Percentiles rank a stretch among this genome's conserved stretches.
These are phyloP conservation scores for Ascocoryne sarcoides DNA, from an alignment of 2,329 filamentous ascomycete genomes.

Conservation along the genomic window DNA sequence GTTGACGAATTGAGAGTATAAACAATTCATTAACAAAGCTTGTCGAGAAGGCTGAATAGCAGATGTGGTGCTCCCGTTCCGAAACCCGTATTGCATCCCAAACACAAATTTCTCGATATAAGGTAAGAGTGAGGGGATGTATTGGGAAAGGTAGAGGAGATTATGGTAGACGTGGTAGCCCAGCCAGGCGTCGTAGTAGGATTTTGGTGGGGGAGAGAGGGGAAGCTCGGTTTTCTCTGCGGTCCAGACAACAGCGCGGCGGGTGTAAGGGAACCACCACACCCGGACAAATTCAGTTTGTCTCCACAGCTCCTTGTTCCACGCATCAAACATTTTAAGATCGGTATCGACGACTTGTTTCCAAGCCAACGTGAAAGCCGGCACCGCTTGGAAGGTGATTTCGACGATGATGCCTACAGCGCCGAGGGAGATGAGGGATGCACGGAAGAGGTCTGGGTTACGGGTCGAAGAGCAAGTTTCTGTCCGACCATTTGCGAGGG, in stretches of 20 bases:
- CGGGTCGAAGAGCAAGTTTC: slow-evolving; percentile 58
- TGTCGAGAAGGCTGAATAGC: slow-evolving; percentile 72
- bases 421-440: slow-evolving; percentile 78
- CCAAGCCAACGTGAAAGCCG: slow-evolving; percentile 81
- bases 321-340: slow-evolving; percentile 56
- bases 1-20: slow-evolving; percentile 98
- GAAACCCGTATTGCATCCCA: slow-evolving; percentile 94
- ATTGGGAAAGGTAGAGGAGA: slow-evolving; percentile 72
- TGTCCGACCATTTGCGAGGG: slow-evolving; percentile 70
- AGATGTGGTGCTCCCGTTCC: slow-evolving; percentile 54
- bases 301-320: slow-evolving; percentile 71
- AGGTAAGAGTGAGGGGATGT: slow-evolving; percentile 69
- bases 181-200: slow-evolving; percentile 72
- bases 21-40: slow-evolving; percentile 89
- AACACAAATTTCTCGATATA: slow-evolving; percentile 96
- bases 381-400: slow-evolving; percentile 73
- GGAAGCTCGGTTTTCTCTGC: slow-evolving; percentile 68
- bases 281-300: slow-evolving; percentile 82
- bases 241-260: slow-evolving; percentile 79
- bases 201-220: slow-evolving; percentile 44
- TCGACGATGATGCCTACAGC: slow-evolving; percentile 87
- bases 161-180: slow-evolving; percentile 92
- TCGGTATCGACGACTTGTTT: slow-evolving; percentile 69
- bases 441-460: slow-evolving; percentile 75
- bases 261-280: slow-evolving; percentile 96